These are phyloP conservation scores for Phytopythium mirpurense DNA, from an alignment of 352 stramenopile genomes.

Conservation along the genomic window DNA sequence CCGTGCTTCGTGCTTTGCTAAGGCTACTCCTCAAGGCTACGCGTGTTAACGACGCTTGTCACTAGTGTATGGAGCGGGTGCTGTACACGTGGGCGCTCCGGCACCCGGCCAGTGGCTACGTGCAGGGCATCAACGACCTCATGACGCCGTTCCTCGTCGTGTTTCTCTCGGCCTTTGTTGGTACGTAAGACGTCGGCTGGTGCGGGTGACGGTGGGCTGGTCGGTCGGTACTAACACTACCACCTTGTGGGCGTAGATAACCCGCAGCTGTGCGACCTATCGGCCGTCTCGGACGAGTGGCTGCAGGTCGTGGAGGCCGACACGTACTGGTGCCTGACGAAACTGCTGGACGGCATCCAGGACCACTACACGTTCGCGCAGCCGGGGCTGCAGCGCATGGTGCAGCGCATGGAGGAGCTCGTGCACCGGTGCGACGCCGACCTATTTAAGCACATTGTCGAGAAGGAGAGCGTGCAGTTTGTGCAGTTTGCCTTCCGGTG, in stretches of 20 bases:
- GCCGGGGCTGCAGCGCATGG: constrained; percentile 98
- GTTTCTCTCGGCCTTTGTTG: constrained; percentile 89
- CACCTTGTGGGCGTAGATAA: constrained; percentile 33
- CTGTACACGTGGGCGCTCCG: constrained; percentile 99
- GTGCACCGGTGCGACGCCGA: constrained; percentile 94
- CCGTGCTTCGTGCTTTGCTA: neutral
- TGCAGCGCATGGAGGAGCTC: constrained; percentile 96
- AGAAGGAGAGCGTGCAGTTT: constrained; percentile 93
- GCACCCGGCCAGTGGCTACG: constrained; percentile 97
- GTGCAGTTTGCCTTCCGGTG: constrained; percentile 99
- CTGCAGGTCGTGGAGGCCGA: constrained; percentile 94
- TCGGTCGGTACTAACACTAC: neutral
- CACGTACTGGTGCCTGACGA: constrained; percentile 98
- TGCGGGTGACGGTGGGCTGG: neutral
- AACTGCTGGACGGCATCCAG: constrained; percentile 97
- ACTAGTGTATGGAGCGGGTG: constrained; percentile 90
- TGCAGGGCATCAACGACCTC: constrained; percentile 99
- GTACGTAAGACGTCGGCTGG: constrained; percentile 16
- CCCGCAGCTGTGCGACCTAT: constrained; percentile 70
- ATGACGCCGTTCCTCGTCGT: constrained; percentile 97
- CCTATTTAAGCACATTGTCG: constrained; percentile 93
- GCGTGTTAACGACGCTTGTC: constrained; percentile 10
- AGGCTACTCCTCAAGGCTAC: neutral
- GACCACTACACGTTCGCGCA: constrained; percentile 99
- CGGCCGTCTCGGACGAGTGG: constrained; percentile 49